phyloP scores from a whole-genome alignment of 2,329 filamentous ascomycete species.

The Phialophora expanda region DNA sequence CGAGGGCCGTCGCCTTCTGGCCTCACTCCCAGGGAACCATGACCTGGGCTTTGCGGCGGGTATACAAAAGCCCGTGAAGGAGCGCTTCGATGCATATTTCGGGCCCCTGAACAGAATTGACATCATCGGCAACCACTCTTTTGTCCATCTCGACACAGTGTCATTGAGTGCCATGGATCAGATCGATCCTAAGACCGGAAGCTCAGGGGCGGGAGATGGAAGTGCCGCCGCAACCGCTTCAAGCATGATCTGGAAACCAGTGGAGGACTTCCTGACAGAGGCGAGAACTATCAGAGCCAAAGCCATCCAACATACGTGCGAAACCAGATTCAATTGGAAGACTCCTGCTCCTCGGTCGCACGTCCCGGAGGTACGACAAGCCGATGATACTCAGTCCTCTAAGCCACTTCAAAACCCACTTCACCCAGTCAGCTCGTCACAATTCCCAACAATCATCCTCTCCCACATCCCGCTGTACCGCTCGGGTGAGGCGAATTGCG shows the following conservation, averaged over 20 bases:
- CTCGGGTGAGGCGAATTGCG: constrained; percentile 81
- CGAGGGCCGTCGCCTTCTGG: constrained; percentile 77
- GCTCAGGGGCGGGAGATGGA: constrained; percentile 51
- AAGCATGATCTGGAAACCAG: constrained; percentile 73
- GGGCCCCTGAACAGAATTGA: constrained; percentile 91
- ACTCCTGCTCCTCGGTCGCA: constrained; percentile 12
- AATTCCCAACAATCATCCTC: constrained; percentile 82
- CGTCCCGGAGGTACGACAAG: constrained; percentile 17
- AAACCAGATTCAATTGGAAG: constrained; percentile 26
- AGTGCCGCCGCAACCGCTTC: constrained; percentile 50
- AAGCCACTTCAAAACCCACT: not conserved
- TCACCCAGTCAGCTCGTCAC: constrained; percentile 26
- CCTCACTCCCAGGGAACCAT: constrained; percentile 90
- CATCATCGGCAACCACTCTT: constrained; percentile 90
- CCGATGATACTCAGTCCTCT: constrained; percentile 1
- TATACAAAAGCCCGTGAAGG: constrained; percentile 77
- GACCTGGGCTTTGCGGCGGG: constrained; percentile 89
- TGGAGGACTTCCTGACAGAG: constrained; percentile 74
- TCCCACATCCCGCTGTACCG: constrained; percentile 91
- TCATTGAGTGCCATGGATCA: constrained; percentile 79
- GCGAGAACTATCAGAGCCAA: constrained; percentile 69
- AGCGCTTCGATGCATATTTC: constrained; percentile 86
- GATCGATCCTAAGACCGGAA: constrained; percentile 56
- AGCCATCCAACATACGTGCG: constrained; percentile 50
- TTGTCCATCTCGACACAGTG: constrained; percentile 87